Conservation (phyloP, 352 stramenopile species). For the Phytophthora sp. region DNA sequence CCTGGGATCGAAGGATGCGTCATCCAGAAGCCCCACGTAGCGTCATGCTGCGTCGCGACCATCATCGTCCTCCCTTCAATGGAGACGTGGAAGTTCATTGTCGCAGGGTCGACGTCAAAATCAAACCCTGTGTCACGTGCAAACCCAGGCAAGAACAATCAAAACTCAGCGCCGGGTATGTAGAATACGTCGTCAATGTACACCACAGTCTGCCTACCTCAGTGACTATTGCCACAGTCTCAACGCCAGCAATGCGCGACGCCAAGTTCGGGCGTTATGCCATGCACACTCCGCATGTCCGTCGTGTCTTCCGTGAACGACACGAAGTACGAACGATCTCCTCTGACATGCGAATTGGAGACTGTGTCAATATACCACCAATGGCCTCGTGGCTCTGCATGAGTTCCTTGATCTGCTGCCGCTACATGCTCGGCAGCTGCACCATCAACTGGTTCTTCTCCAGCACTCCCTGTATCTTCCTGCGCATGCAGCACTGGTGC, state of each 20-base stretch:
- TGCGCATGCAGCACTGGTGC: too few species aligned
- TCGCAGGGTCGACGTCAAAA: neutral
- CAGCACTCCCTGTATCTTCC: too few species aligned
- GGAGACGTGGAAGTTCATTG: neutral
- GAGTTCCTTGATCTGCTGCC: too few species aligned
- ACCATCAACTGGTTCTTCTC: too few species aligned
- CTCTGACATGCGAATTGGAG: too few species aligned
- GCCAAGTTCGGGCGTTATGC: too few species aligned
- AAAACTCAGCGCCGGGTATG: neutral
- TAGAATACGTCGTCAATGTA: neutral
- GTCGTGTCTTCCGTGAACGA: too few species aligned
- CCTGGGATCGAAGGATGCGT: neutral
- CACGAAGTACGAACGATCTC: too few species aligned
- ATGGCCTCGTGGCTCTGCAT: too few species aligned
- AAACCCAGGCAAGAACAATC: neutral
- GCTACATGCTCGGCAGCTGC: too few species aligned
- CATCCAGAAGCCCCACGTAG: neutral
- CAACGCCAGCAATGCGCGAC: slow-evolving; percentile 2
- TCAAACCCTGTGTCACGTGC: neutral
- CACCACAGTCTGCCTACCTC: neutral
- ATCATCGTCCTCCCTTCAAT: neutral
- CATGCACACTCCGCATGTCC: too few species aligned
- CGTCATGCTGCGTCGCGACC: neutral
- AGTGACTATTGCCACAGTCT: neutral
- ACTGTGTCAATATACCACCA: too few species aligned